Percentiles rank a stretch among this genome's conserved stretches.
Conservation (phyloP, 139 green algal genomes). For the Asterochloris erici region DNA sequence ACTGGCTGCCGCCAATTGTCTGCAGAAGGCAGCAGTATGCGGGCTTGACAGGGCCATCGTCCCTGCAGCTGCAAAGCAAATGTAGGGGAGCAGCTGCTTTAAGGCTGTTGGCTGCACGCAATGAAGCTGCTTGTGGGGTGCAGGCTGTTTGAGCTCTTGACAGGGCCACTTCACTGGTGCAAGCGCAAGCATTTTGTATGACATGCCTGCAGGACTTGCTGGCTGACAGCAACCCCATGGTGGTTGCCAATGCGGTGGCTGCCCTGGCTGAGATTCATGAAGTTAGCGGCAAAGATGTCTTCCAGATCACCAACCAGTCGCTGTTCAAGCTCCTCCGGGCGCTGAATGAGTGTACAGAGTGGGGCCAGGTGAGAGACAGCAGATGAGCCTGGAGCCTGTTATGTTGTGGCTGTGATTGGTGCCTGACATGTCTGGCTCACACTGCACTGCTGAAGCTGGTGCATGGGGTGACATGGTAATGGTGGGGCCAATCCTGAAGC, state of each 20-base stretch:
- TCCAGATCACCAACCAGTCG: slow-evolving; percentile 70
- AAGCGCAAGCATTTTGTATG: neutral
- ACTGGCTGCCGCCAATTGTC: neutral
- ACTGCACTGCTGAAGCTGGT: too few relatives aligned
- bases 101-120: neutral
- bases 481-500: too few relatives aligned
- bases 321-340: slow-evolving; percentile 95
- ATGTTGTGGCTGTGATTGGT: too few relatives aligned
- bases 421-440: too few relatives aligned
- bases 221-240: slow-evolving; percentile 97
- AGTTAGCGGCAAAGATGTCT: slow-evolving; percentile 57
- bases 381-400: too few relatives aligned
- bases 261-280: slow-evolving; percentile 90
- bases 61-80: too few relatives aligned
- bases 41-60: neutral
- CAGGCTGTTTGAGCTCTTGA: neutral
- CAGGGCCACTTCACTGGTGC: neutral
- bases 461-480: too few relatives aligned
- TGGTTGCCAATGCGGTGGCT: slow-evolving; percentile 98
- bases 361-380: slow-evolving; percentile 72
- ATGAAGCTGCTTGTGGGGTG: neutral
- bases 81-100: neutral
- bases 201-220: slow-evolving; percentile 77
- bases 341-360: slow-evolving; percentile 99
- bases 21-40: neutral